A percentile compares a stretch with the other conserved stretches of the same genome.
Evolutionary conservation across 1,139 yeast genomes (phyloP).

Genomic region (Scheffersomyces stambukii): DNA sequence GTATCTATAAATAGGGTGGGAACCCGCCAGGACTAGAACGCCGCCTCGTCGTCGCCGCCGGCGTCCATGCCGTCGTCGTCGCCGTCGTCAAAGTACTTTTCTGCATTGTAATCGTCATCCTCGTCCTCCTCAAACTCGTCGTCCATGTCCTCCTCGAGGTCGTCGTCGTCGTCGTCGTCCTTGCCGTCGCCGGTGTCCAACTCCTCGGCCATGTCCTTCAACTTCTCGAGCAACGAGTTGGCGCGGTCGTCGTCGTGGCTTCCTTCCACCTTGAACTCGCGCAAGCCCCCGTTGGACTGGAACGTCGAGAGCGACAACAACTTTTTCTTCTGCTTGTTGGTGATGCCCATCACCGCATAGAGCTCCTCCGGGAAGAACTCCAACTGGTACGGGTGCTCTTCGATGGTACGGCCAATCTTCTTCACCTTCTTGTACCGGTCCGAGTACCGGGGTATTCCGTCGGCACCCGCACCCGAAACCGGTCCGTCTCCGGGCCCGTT

Average conservation of each 20-base stretch:
- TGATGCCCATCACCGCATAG: constrained; percentile 68
- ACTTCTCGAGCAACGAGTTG: constrained; percentile 49
- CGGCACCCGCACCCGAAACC: constrained; percentile 26
- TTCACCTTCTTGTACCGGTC: constrained; percentile 71
- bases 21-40: constrained; percentile 53
- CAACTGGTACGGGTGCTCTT: constrained; percentile 75
- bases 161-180: constrained; percentile 38
- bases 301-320: constrained; percentile 49
- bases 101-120: constrained; percentile 59
- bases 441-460: constrained; percentile 70
- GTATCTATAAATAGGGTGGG: no score
- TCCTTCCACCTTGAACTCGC: constrained; percentile 26
- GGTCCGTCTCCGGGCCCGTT: no score
- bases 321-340: constrained; percentile 49
- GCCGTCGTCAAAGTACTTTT: constrained; percentile 60
- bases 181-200: constrained; percentile 37
- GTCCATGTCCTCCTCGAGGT: constrained; percentile 43
- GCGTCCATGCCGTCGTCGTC: constrained; percentile 76
- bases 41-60: constrained; percentile 84
- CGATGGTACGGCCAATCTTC: constrained; percentile 71
- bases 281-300: constrained; percentile 45
- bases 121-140: constrained; percentile 65
- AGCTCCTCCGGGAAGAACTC: constrained; percentile 79
- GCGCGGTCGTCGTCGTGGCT: constrained; percentile 27
- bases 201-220: constrained; percentile 58